Base-by-base conservation (phyloP, 148 eudicot species). In the Rhododendron ferrugineum region DNA sequence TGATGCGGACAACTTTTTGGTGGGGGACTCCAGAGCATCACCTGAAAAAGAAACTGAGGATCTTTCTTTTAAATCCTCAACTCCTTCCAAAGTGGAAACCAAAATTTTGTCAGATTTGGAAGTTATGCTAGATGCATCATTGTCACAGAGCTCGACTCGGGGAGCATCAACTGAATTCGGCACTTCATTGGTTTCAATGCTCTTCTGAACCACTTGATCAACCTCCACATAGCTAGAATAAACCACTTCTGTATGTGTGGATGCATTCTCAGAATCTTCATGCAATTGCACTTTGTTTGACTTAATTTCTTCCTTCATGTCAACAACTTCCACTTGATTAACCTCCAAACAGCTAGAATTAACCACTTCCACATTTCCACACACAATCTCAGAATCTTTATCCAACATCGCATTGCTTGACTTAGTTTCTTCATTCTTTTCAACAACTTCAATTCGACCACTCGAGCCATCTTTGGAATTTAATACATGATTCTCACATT, bases 1-100 rank as follows among this genome's bases (percentile, higher is more conserved):
- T 46, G 95, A 92, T 77, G 99, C 99, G n/a, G 98, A 97, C 85
- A 97, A 85, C 90, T 95, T 97, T 90, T 92, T 95, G 87, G 89
- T 90, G 15, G 94, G 85, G 5, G 86, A n/a, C 73, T 94, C 97
- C 82, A 76, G 88, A n/a, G 91, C 82, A 44, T 94, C 98, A 81
- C 64, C 85, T 66, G 86, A 82, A 87, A 83, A 89, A 22, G 90
- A 78, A 84, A 89, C 89, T 87, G 92, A 86, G 46, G 95, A 85
- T 68, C 84, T 94, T 62, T 88, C 92, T 84, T 91, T 94, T 84
- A 84, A 64, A 56, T 88, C 90, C 86, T 92, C 94, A 82, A 80
- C 91, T 62, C 68, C 92, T 82, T 90, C 84, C 75, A 86, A 82
- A 49, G 50, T 76, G 47, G 90, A 82, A 34, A 81, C 42, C 82